phyloP scores from a whole-genome alignment of 2,329 filamentous ascomycete species.

The Diaporthe vexans region DNA sequence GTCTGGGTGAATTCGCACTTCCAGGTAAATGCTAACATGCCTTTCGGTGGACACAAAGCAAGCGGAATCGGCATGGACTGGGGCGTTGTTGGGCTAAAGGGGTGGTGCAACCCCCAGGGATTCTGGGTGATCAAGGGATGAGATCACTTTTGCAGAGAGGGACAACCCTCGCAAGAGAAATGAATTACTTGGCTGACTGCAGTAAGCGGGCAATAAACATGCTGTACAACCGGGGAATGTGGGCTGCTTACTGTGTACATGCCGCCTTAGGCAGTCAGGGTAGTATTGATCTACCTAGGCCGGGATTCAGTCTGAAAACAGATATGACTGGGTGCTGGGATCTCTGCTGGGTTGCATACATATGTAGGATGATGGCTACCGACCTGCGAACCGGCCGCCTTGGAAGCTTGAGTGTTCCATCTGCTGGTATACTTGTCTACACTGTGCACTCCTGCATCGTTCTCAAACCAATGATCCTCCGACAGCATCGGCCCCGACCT shows the following conservation, averaged over 20 bases:
- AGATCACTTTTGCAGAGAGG: background rate
- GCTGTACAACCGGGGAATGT: background rate
- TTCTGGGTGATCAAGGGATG: slow-evolving; percentile 38
- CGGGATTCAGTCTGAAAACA: background rate
- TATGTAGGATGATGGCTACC: background rate
- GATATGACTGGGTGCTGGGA: background rate
- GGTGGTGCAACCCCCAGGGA: slow-evolving; percentile 48
- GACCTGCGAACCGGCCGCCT: background rate
- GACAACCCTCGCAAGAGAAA: background rate
- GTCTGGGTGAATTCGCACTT: slow-evolving; percentile 66
- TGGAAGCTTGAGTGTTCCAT: background rate
- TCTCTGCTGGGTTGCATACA: background rate
- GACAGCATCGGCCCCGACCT: background rate
- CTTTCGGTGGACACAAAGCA: slow-evolving; percentile 65
- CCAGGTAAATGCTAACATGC: slow-evolving; percentile 51
- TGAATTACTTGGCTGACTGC: background rate
- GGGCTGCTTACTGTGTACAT: slow-evolving; percentile 6
- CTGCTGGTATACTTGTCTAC: background rate
- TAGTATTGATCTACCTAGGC: background rate
- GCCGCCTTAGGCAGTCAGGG: background rate
- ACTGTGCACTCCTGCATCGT: background rate
- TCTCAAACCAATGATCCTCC: background rate
- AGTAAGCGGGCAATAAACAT: background rate
- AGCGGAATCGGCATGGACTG: slow-evolving; percentile 65
- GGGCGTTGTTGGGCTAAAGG: slow-evolving; percentile 54